Conservation (phyloP, 805 yeast species). For the Myxozyma mucilagina region DNA sequence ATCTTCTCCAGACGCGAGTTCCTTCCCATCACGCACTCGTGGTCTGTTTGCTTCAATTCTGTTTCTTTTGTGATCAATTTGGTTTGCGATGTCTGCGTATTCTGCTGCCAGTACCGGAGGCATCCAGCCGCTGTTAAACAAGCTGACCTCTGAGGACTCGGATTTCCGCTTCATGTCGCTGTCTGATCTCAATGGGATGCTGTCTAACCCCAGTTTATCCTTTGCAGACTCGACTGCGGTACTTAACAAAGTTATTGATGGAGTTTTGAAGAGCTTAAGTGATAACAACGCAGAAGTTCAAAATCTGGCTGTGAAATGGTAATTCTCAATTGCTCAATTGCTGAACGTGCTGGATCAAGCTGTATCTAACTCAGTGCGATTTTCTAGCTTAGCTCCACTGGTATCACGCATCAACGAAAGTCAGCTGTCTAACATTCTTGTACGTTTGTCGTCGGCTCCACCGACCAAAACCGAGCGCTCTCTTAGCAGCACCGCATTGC, state of each 20-base stretch:
- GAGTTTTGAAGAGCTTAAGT: slow-evolving; percentile 49
- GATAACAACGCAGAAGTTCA: slow-evolving; percentile 74
- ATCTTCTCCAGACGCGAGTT: no score
- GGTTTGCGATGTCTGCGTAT: slow-evolving; percentile 2
- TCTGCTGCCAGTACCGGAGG: slow-evolving; percentile 6
- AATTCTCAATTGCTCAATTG: slow-evolving; percentile 36
- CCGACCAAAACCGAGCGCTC: slow-evolving; percentile 45
- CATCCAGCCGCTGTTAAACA: slow-evolving; percentile 31
- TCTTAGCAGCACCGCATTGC: slow-evolving; percentile 40
- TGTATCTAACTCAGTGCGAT: neutral
- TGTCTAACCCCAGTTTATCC: slow-evolving; percentile 37
- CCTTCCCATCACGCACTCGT: no score
- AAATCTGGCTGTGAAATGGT: slow-evolving; percentile 66
- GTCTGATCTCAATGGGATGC: slow-evolving; percentile 59
- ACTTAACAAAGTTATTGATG: slow-evolving; percentile 41
- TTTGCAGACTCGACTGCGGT: slow-evolving; percentile 24
- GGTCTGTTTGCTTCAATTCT: neutral
- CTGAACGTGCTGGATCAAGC: neutral
- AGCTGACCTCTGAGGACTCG: slow-evolving; percentile 53
- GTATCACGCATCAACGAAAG: slow-evolving; percentile 27
- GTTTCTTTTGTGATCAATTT: neutral
- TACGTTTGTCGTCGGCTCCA: slow-evolving; percentile 37
- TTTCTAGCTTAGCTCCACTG: slow-evolving; percentile 31
- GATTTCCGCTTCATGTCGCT: slow-evolving; percentile 85
- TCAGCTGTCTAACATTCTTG: slow-evolving; percentile 37